A percentile compares a stretch with the other conserved stretches of the same genome.
These are phyloP conservation scores for Apiospora koreana DNA, from an alignment of 2,329 filamentous ascomycete species.

Conservation along the genomic window DNA sequence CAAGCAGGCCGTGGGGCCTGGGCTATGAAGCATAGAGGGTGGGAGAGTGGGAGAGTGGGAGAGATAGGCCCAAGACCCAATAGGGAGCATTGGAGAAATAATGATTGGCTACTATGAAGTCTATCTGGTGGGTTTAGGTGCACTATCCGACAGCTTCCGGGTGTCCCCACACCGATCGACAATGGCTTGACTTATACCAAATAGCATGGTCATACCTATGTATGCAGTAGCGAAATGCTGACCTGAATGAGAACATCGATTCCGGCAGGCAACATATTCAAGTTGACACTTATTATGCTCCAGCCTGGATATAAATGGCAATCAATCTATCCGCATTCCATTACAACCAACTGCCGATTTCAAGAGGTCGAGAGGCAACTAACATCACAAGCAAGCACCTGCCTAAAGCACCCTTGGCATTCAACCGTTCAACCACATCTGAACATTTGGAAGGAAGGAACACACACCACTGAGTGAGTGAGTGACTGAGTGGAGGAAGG, in stretches of 20 bases:
- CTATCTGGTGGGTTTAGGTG: conserved; percentile 3
- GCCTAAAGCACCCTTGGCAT: no score
- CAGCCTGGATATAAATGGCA: background rate
- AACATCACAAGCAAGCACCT: background rate
- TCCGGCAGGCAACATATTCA: background rate
- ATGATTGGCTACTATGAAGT: conserved; percentile 1
- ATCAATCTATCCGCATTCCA: background rate
- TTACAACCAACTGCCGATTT: background rate
- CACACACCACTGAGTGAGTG: background rate
- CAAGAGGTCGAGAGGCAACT: background rate
- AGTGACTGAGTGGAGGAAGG: background rate
- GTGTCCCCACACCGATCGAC: background rate
- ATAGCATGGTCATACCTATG: background rate
- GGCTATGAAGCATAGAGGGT: no score
- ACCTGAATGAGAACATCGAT: background rate
- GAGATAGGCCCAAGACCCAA: background rate
- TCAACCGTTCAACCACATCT: no score
- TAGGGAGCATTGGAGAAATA: background rate
- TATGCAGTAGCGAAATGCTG: background rate
- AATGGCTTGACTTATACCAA: background rate
- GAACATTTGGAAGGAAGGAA: background rate
- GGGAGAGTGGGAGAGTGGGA: no score
- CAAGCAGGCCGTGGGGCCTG: background rate
- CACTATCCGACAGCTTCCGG: background rate
- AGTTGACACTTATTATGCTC: background rate